Base-by-base conservation (phyloP, 2,329 filamentous ascomycete genomes). In the Setomelanomma holmii region DNA sequence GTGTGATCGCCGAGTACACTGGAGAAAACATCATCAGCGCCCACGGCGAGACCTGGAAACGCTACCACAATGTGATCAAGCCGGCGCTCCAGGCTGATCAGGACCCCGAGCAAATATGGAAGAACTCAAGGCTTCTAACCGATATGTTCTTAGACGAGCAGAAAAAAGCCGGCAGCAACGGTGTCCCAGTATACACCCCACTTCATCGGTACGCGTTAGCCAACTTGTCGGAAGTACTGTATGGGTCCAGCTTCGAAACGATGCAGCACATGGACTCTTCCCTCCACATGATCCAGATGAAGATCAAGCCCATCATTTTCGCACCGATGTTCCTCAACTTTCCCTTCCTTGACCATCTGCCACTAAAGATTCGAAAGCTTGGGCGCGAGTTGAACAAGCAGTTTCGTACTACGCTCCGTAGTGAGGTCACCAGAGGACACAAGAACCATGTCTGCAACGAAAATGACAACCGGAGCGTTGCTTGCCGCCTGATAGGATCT, bases 201-300 rank as follows among this genome's bases (percentile, higher is more conserved):
- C 60, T 76, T 14, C 75, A 77, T 51, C 62, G 73, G 16, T 74
- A 73, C 41, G 71, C 73, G 1, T 67, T 76, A 36, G 73, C 73
- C 24, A 76, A 76, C 50, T 64, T 73, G 40, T 68, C 68, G 5
- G 68, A 75, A 43, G 61, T 64, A 19, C 54, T 74, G 5, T 66
- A 73, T n/a, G 56, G 54, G 21, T 66, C 63, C 11, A 66, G 58
- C 40, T 68, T 68, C 48, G 64, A 65, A 23, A 66, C 64, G 6
- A 51, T 68, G 36, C 54, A 65, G 40, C 55, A 55, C 14, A 33
- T 49, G 16, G 55, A 65, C 17, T 59, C 66, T 2, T 62, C 60
- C 16, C 43, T 68, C 5, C 54, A 66, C 36, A 47, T 49, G 30
- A 42, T 67, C 6, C 65, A 67, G 43, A 64, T 55, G 45, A 58